Evolutionary conservation across 2,329 filamentous ascomycete species (phyloP).

Genomic region (Pseudogymnoascus sp.): DNA sequence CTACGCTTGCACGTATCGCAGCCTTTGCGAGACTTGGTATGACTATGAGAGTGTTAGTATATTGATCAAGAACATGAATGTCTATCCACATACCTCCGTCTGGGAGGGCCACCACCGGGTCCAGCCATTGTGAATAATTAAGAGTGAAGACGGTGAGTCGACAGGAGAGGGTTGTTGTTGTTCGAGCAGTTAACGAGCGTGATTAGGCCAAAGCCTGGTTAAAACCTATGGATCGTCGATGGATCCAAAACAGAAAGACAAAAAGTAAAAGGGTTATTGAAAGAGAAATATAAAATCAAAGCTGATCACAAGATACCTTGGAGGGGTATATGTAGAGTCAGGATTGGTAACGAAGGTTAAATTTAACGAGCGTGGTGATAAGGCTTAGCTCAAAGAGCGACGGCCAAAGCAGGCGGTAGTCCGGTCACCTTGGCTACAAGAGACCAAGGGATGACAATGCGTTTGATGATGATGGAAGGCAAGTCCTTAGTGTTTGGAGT

Average conservation of each 20-base stretch:
- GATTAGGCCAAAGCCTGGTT: constrained; percentile 9
- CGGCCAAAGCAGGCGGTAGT: not conserved
- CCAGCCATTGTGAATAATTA: constrained; percentile 64
- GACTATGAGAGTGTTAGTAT: constrained; percentile 46
- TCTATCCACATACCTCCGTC: constrained; percentile 46
- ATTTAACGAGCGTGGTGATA: constrained; percentile 7
- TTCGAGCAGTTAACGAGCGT: constrained; percentile 28
- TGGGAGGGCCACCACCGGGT: constrained; percentile 86
- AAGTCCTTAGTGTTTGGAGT: constrained; percentile 1
- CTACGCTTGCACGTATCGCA: constrained; percentile 97
- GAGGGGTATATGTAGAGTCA: not conserved
- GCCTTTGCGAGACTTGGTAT: constrained; percentile 97
- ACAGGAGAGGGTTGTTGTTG: constrained; percentile 29
- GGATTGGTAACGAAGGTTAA: constrained; percentile 6
- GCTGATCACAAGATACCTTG: not conserved
- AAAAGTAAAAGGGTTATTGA: not conserved
- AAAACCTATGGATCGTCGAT: not conserved
- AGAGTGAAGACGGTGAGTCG: constrained; percentile 13
- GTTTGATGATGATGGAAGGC: not conserved
- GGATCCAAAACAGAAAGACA: not conserved
- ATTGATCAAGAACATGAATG: not conserved
- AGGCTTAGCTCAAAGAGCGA: not conserved
- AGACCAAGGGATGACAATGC: not conserved
- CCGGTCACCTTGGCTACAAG: not conserved
- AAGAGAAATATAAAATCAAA: constrained; percentile 1